These are phyloP conservation scores for Elsinoe batatas DNA, from an alignment of 2,329 filamentous ascomycete species.

Conservation along the genomic window DNA sequence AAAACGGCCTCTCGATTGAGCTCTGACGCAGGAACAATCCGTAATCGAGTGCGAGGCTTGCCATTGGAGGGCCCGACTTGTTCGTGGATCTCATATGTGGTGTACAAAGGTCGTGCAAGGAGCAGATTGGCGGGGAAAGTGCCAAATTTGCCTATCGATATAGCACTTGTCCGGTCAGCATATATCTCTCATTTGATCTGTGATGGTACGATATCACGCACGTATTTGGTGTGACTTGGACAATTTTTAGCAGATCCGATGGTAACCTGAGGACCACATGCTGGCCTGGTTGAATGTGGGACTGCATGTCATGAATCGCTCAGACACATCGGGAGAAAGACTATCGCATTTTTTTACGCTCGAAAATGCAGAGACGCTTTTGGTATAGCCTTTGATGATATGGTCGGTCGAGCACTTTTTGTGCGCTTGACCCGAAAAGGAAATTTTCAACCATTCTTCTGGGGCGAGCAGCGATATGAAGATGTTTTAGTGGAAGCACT, in stretches of 20 bases:
- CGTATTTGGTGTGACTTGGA: constrained; percentile 54
- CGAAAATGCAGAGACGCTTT: too few species aligned
- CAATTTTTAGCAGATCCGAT: constrained; percentile 48
- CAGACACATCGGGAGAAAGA: too few species aligned
- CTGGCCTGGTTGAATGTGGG: constrained; percentile 40
- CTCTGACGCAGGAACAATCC: constrained; percentile 70
- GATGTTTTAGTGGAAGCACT: background rate
- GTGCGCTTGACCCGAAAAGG: background rate
- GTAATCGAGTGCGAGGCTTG: constrained; percentile 58
- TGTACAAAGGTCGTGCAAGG: constrained; percentile 79
- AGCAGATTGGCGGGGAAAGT: constrained; percentile 82
- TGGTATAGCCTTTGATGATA: background rate
- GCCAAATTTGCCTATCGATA: constrained; percentile 88
- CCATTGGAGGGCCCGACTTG: constrained; percentile 42
- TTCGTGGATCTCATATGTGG: constrained; percentile 84
- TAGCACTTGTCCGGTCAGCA: constrained; percentile 24
- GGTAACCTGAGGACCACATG: constrained; percentile 48
- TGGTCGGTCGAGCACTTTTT: background rate
- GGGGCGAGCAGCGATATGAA: background rate
- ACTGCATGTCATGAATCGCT: constrained; percentile 29
- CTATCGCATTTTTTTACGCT: too few species aligned
- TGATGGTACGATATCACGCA: constrained; percentile 39
- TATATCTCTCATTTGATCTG: constrained; percentile 39
- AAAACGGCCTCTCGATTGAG: constrained; percentile 70
- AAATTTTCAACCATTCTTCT: background rate